Percentiles rank a stretch among this genome's conserved stretches.
phyloP scores from a whole-genome alignment of 352 stramenopile species.

The Heterotrichella gracilis region DNA sequence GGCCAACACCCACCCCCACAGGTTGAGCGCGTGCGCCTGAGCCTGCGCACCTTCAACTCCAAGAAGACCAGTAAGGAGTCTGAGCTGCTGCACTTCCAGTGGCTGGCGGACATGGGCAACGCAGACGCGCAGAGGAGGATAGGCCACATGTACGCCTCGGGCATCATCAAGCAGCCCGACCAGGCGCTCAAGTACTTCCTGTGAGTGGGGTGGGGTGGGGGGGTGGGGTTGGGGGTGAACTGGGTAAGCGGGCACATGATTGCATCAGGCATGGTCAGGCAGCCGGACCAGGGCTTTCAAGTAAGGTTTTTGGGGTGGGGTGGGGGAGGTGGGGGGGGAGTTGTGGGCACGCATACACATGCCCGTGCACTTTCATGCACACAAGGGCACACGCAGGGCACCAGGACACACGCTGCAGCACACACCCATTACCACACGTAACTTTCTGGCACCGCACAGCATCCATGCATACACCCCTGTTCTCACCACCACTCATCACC shows the following conservation, averaged over 20 bases:
- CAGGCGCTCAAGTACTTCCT: constrained; percentile 33
- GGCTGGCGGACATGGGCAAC: constrained; percentile 46
- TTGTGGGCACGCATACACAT: no score
- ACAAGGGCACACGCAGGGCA: no score
- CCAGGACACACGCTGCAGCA: no score
- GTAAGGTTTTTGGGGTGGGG: no score
- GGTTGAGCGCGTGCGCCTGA: constrained; percentile 15
- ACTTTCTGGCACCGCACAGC: no score
- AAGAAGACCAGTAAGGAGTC: no score
- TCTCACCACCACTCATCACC: no score
- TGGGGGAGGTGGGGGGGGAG: no score
- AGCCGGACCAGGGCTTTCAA: constrained; percentile 17
- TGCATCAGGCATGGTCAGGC: constrained; percentile 35
- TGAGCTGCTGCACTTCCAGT: constrained; percentile 39
- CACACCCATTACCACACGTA: no score
- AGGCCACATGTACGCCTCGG: constrained; percentile 44
- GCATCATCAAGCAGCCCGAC: constrained; percentile 33
- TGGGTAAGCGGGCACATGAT: constrained; percentile 44
- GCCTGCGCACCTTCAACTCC: neutral
- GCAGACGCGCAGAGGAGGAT: constrained; percentile 37
- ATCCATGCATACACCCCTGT: no score
- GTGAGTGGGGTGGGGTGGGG: constrained; percentile 32
- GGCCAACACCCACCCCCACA: no score
- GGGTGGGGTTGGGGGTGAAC: constrained; percentile 31
- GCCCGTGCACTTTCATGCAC: no score